Conservation (phyloP, 352 stramenopile species). For the Elongisporangium senticosum region DNA sequence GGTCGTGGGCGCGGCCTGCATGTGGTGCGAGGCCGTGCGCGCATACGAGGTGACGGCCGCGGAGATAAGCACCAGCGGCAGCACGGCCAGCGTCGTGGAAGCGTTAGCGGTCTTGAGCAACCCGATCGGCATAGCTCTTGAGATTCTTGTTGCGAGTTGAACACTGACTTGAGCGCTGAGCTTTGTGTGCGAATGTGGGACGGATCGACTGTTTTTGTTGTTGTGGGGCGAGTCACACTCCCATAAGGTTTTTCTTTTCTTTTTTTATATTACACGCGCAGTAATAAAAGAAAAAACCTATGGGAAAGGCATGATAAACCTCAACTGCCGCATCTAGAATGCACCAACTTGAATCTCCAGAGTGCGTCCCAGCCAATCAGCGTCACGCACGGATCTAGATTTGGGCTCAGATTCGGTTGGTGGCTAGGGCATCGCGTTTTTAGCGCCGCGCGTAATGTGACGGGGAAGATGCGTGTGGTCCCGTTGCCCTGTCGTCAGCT, state of each 20-base stretch:
- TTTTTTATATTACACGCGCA: background rate
- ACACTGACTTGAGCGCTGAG: background rate
- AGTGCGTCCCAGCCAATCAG: background rate
- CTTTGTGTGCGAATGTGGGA: background rate
- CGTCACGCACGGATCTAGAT: background rate
- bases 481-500: background rate
- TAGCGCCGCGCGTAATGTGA: background rate
- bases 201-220: background rate
- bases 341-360: background rate
- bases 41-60: conserved; percentile 59
- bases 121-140: conserved; percentile 8
- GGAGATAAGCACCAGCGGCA: conserved; percentile 61
- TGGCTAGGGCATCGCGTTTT: background rate
- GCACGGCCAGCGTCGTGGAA: conserved; percentile 31
- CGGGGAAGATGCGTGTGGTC: background rate
- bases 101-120: conserved; percentile 34
- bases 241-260: background rate
- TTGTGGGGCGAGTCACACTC: background rate
- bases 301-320: background rate
- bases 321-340: background rate
- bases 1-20: conserved; percentile 21
- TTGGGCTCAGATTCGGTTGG: background rate
- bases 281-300: background rate
- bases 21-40: conserved; percentile 42
- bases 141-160: background rate